phyloP scores from a whole-genome alignment of 1,284 basidiomycete species.

The Volvariella surrecta region DNA sequence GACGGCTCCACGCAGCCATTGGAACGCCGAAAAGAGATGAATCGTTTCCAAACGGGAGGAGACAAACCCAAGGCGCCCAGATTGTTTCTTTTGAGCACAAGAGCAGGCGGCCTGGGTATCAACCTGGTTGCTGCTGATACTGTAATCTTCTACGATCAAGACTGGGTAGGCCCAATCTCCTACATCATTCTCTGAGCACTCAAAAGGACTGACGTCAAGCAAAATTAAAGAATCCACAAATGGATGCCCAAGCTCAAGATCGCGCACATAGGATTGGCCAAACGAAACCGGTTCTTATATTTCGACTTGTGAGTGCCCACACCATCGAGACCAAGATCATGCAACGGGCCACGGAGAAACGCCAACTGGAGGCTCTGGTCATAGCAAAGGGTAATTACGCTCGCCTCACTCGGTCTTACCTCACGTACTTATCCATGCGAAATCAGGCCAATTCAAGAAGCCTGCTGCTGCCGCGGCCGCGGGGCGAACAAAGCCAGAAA shows the following conservation, averaged over 20 bases:
- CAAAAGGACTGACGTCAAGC: constrained; percentile 5
- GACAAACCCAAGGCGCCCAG: constrained; percentile 57
- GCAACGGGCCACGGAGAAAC: constrained; percentile 82
- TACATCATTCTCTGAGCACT: constrained; percentile 4
- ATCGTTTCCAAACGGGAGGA: constrained; percentile 74
- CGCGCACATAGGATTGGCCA: constrained; percentile 95
- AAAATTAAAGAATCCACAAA: constrained; percentile 76
- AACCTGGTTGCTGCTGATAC: constrained; percentile 93
- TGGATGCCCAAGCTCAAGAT: constrained; percentile 95
- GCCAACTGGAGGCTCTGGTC: constrained; percentile 87
- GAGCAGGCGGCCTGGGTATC: constrained; percentile 88
- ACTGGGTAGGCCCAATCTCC: constrained; percentile 70
- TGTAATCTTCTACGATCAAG: constrained; percentile 92
- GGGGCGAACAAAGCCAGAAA: constrained; percentile 39
- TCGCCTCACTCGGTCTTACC: too few species aligned
- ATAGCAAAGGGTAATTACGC: constrained; percentile 73
- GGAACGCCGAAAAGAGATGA: constrained; percentile 82
- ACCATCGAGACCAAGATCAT: constrained; percentile 92
- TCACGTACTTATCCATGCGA: too few species aligned
- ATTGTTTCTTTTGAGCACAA: constrained; percentile 87
- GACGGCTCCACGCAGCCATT: constrained; percentile 78
- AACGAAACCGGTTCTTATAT: constrained; percentile 81
- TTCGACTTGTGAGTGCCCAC: constrained; percentile 79
- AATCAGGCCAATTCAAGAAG: constrained; percentile 81
- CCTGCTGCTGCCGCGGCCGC: constrained; percentile 39